Percentiles rank a stretch among this genome's conserved stretches.
phyloP scores from a whole-genome alignment of 768 basidiomycete genomes.

The Dioszegia crocea region DNA sequence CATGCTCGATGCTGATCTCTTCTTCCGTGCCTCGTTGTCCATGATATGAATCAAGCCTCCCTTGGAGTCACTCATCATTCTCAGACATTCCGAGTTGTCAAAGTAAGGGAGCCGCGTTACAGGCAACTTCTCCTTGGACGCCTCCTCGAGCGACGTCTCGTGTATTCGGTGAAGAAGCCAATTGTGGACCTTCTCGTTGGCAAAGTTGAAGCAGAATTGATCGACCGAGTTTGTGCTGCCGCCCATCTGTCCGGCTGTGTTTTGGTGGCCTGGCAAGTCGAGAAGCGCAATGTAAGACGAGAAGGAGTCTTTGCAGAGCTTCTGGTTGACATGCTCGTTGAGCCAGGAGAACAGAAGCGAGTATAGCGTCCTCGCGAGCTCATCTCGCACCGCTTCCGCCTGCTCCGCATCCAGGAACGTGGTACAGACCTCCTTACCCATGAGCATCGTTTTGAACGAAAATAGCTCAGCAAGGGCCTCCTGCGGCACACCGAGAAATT shows the following conservation, averaged over 20 bases:
- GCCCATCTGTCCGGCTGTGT: conserved; percentile 55
- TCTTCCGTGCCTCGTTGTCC: conserved; percentile 90
- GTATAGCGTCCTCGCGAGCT: conserved; percentile 88
- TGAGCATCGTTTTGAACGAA: conserved; percentile 84
- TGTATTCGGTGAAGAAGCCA: conserved; percentile 77
- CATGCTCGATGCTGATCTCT: conserved; percentile 92
- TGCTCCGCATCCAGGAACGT: conserved; percentile 93
- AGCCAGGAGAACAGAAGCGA: conserved; percentile 93
- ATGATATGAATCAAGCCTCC: conserved; percentile 95
- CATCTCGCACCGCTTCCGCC: conserved; percentile 86
- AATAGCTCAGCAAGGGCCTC: conserved; percentile 66
- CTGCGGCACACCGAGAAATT: conserved; percentile 77
- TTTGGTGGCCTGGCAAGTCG: conserved; percentile 89
- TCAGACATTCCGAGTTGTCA: conserved; percentile 84
- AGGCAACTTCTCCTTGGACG: conserved; percentile 71
- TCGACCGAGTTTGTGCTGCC: conserved; percentile 75
- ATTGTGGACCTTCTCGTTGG: conserved; percentile 82
- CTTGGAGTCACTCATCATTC: conserved; percentile 75
- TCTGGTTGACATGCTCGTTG: conserved; percentile 93
- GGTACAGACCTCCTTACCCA: conserved; percentile 95
- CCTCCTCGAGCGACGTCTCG: conserved; percentile 76
- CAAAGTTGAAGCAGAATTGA: conserved; percentile 94
- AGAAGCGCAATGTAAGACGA: conserved; percentile 85
- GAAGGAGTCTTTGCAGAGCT: conserved; percentile 85
- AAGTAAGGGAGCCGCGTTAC: conserved; percentile 64